Evolutionary conservation across 2,329 filamentous ascomycete species (phyloP).

Genomic region (Grosmannia penicillata): DNA sequence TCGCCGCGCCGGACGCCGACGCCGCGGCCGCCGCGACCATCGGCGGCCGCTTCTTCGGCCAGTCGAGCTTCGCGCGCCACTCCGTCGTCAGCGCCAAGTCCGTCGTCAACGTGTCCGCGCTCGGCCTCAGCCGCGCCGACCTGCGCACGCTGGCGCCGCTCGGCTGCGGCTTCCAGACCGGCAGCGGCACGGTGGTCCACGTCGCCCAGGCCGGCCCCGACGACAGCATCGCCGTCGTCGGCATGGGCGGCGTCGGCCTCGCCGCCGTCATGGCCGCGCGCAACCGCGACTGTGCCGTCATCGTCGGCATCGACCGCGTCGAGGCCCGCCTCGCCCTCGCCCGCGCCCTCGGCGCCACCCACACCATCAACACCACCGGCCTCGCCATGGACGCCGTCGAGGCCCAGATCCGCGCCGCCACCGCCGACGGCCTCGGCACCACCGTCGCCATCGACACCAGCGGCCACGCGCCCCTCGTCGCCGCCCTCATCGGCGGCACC

Average conservation of each 20-base stretch:
- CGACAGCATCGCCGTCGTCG: slow-evolving; percentile 20
- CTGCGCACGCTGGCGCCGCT: slow-evolving; percentile 20
- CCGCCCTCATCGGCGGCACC: slow-evolving; percentile 1
- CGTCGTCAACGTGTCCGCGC: slow-evolving; percentile 1
- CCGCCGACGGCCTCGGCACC: background rate
- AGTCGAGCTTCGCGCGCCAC: slow-evolving; percentile 3
- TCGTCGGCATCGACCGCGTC: slow-evolving; percentile 32
- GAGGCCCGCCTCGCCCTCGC: slow-evolving; percentile 25
- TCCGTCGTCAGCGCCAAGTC: slow-evolving; percentile 1
- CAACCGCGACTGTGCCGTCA: slow-evolving; percentile 13
- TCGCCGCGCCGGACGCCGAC: background rate
- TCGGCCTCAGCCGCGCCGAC: background rate
- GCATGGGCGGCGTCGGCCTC: slow-evolving; percentile 24
- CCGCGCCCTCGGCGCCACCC: slow-evolving; percentile 26
- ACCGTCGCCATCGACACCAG: slow-evolving; percentile 2
- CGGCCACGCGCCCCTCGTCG: slow-evolving; percentile 1
- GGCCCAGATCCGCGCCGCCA: background rate
- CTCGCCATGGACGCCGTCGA: background rate
- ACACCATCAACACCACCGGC: slow-evolving; percentile 4
- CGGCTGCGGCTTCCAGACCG: slow-evolving; percentile 27
- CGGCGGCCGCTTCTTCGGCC: slow-evolving; percentile 6
- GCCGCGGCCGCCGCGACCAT: background rate
- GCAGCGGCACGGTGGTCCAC: slow-evolving; percentile 25
- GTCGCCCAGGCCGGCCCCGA: slow-evolving; percentile 12
- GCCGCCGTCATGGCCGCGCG: slow-evolving; percentile 23